Evolutionary conservation across 805 yeast species (phyloP), one percentile per base, ranked within the genome.

Genomic region (Kodamaea kakaduensis): DNA sequence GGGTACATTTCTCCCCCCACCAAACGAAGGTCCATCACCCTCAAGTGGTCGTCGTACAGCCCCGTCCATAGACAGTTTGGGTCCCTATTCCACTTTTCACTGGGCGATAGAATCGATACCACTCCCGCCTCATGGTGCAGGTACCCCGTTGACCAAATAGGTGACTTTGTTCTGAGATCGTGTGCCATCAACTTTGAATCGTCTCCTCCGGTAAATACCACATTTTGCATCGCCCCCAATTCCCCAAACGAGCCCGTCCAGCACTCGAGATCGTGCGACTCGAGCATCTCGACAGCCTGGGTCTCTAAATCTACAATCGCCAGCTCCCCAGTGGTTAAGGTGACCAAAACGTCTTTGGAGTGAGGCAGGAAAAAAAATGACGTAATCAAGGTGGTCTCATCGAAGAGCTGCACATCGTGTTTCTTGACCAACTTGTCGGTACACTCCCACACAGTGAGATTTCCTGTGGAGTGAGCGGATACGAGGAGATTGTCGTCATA

Each of bases 81-180:
- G 22, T 63, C 61, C 0, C 41, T 31, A 39, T 60, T 60, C 82
- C 84, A 79, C 7, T 48, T 48, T 1, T 33, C 24, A 5, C 50
- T 42, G 2, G 71, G 60, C 1, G 72, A 61, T 30, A 89, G 72
- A 12, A 93, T 81, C 1, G 94, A 78, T 3, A 88, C 90, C 1
- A 90, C 86, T 1, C 98, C 98, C 0, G 97, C 96, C 25, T 78
- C 83, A 54, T 90, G 97, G 15, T 84, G 69, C 37, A 85, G 71
- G 22, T 55, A 52, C 4, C 64, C 58, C 47, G 48, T 64, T 49
- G 44, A 58, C 71, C 71, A 67, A 2, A 66, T 49, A 15, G 40
- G 36, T 42, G 41, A 49, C 7, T 82, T 61, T 2, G 64, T 51
- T 18, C 73, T 46, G 7, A 71, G 34, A 56, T 89, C 97, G 52